These are phyloP conservation scores for Citrullus amarus DNA, from an alignment of 306 rosid species.

Conservation along the genomic window DNA sequence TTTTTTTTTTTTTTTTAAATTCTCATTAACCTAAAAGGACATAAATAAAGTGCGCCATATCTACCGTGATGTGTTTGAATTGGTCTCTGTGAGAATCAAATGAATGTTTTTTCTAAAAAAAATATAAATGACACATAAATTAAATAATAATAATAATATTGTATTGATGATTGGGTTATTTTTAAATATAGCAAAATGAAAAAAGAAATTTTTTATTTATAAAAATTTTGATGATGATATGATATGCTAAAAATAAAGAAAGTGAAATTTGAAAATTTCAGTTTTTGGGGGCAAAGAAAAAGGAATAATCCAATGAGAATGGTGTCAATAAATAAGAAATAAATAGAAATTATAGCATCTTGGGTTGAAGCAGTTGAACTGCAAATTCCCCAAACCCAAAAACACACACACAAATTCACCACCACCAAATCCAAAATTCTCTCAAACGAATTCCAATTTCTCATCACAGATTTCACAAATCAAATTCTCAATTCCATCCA, in stretches of 20 bases:
- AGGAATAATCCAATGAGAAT: not conserved
- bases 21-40: too few species aligned
- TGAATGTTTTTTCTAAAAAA: too few species aligned
- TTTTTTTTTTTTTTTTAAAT: too few species aligned
- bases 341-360: not conserved
- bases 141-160: not conserved
- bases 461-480: too few species aligned
- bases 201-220: too few species aligned
- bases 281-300: not conserved
- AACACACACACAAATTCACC: not conserved
- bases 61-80: too few species aligned
- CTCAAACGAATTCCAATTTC: not conserved
- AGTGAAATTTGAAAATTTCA: not conserved
- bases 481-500: not conserved
- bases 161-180: not conserved
- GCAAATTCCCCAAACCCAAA: not conserved
- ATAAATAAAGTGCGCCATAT: too few species aligned
- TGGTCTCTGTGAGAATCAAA: too few species aligned
- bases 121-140: too few species aligned
- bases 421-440: not conserved
- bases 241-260: not conserved
- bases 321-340: not conserved
- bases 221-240: too few species aligned
- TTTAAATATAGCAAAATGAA: too few species aligned
- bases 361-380: slow-evolving; percentile 14